A percentile compares a stretch with the other conserved stretches of the same genome.
Conservation (phyloP, 2,329 filamentous ascomycete species). For the Fusarium falciforme region DNA sequence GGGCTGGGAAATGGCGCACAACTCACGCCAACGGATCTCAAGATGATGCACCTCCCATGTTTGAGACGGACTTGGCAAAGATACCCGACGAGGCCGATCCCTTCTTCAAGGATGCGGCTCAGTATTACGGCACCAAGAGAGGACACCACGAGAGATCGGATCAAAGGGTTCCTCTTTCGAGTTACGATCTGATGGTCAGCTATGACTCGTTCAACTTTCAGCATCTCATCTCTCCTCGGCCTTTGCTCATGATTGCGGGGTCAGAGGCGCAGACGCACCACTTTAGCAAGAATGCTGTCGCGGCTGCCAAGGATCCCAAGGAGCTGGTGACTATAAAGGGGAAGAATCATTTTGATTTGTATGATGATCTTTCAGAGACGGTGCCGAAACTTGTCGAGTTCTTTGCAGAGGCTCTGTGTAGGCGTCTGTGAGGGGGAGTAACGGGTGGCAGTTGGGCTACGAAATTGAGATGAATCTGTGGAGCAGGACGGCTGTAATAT, state of each 20-base stretch:
- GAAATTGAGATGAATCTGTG: background rate
- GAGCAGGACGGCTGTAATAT: background rate
- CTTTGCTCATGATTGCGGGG: background rate
- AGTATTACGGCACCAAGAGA: background rate
- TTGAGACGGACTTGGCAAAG: background rate
- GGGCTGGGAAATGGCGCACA: background rate
- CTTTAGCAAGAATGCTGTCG: background rate
- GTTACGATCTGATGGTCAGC: background rate
- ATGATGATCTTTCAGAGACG: background rate
- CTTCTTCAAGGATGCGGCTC: background rate
- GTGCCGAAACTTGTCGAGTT: background rate
- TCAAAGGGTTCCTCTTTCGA: background rate
- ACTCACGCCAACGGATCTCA: background rate
- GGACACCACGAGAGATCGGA: background rate
- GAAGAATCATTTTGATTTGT: background rate
- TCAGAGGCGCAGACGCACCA: background rate
- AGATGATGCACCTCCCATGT: background rate
- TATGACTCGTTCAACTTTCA: background rate
- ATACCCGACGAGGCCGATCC: background rate
- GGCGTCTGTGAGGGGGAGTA: background rate
- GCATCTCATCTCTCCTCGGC: background rate
- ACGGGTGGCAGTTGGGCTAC: background rate
- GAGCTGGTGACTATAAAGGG: background rate
- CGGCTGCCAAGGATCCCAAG: background rate
- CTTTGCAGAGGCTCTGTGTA: background rate